Evolutionary conservation across 1,284 basidiomycete genomes (phyloP).

Genomic region (Crucibulum parvulum): DNA sequence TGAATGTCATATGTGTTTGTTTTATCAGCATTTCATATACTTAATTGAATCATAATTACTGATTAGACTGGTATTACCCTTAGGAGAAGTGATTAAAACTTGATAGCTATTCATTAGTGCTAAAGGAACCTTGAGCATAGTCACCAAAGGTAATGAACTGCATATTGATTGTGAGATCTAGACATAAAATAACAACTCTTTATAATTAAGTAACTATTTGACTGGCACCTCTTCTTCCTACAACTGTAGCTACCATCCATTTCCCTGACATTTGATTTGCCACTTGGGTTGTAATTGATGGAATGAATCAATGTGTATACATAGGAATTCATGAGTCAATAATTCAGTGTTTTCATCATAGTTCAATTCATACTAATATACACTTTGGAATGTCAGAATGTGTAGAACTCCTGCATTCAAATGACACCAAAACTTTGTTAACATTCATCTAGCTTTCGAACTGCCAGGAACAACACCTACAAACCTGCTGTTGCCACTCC

Average conservation of each 20-base stretch:
- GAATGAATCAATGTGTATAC: slow-evolving; percentile 79
- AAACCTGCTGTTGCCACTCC: too few relatives aligned
- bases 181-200: not conserved
- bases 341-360: not conserved
- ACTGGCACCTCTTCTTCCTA: slow-evolving; percentile 81
- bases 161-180: not conserved
- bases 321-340: slow-evolving; percentile 66
- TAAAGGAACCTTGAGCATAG: slow-evolving; percentile 92
- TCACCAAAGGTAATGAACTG: slow-evolving; percentile 76
- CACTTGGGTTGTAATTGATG: slow-evolving; percentile 78
- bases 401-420: slow-evolving; percentile 80
- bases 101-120: slow-evolving; percentile 94
- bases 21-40: not conserved
- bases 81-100: slow-evolving; percentile 95
- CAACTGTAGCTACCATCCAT: slow-evolving; percentile 72
- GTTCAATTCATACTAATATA: not conserved
- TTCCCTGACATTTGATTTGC: slow-evolving; percentile 72
- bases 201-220: slow-evolving; percentile 73
- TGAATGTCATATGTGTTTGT: slow-evolving; percentile 67
- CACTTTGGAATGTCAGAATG: slow-evolving; percentile 55
- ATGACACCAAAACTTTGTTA: slow-evolving; percentile 66
- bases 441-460: slow-evolving; percentile 88
- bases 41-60: not conserved
- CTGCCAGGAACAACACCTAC: too few relatives aligned
- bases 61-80: slow-evolving; percentile 90